phyloP scores from a whole-genome alignment of 805 yeast genomes.

The Ogataea nakhonphanomensis region DNA sequence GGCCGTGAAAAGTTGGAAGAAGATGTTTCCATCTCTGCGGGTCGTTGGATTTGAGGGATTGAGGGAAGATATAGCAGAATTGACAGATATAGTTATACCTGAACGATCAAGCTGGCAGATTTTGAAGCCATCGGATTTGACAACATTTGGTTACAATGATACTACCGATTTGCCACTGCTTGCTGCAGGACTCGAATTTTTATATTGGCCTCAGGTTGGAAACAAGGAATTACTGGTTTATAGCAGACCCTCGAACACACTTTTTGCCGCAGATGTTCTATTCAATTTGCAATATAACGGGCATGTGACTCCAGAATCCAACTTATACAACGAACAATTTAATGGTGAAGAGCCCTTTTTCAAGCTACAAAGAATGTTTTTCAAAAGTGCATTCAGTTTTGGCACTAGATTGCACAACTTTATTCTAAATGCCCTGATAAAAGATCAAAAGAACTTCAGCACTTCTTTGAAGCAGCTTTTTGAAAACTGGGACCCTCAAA shows the following conservation, averaged over 20 bases:
- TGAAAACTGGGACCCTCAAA: conserved; percentile 43
- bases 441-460: conserved; percentile 11
- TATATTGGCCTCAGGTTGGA: conserved; percentile 52
- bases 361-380: conserved; percentile 34
- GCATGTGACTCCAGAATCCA: conserved; percentile 35
- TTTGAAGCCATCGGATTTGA: conserved; percentile 28
- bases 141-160: conserved; percentile 36
- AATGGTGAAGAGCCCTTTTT: conserved; percentile 38
- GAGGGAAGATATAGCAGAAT: conserved; percentile 32
- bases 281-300: conserved; percentile 52
- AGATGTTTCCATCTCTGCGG: conserved; percentile 46
- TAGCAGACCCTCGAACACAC: conserved; percentile 44
- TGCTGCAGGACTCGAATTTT: conserved; percentile 46
- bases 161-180: conserved; percentile 29
- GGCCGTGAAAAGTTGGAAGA: conserved; percentile 54
- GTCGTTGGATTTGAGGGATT: conserved; percentile 52
- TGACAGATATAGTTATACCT: conserved; percentile 41
- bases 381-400: conserved; percentile 17
- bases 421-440: conserved; percentile 5
- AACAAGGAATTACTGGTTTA: conserved; percentile 57
- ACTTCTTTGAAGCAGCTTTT: conserved; percentile 30
- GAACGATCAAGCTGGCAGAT: conserved; percentile 35
- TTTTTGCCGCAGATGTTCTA: conserved; percentile 58
- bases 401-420: conserved; percentile 11
- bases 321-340: conserved; percentile 43